Evolutionary conservation across 495 filamentous ascomycete genomes (phyloP), one percentile per base, ranked within the genome.

Genomic region (Hamigera avellanea): DNA sequence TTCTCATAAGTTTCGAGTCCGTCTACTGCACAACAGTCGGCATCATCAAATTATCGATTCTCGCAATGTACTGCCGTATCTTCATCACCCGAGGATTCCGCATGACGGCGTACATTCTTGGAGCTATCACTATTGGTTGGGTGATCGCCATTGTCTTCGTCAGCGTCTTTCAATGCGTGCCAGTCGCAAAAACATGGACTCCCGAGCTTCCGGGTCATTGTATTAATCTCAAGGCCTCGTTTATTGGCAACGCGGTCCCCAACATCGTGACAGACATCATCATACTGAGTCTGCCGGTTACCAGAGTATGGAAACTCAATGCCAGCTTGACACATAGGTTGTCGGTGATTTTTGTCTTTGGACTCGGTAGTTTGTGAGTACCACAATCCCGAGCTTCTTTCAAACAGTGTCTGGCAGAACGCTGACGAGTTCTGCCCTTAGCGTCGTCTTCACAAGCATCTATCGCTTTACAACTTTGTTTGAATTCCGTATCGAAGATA

Each of bases 241-340:
- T 64, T 41, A 55, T 66, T 21, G 59, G 55, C 7, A 65, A 66
- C n/a, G 61, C 62, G 6, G 53, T 66, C 8, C 60, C 61, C 19
- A 71, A 66, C 26, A 61, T 75, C 16, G 36, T 61, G 5, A 65
- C 59, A 23, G 65, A 73, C 36, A 39, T 71, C 23, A 42, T 51
- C 8, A 70, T 73, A 13, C 48, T 71, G 2, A 35, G 53, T n/a
- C 48, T 72, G 14, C 68, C 69, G 1, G 41, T 67, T 1, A 57
- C 53, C 1, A 50, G 59, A 13, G 53, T 69, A 18, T 69, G 61
- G 63, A 44, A 40, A 8, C 26, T 69, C 28, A 54, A 69, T 6
- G 25, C 25, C 28, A 21, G 26, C 14, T 32, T 18, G 26, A 14
- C 26, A 14, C 7, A 19, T 26, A 26, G 36, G 26, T n/a, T 16